Evolutionary conservation across 2,329 filamentous ascomycete genomes (phyloP), one percentile per base, ranked within the genome.

Genomic region (Clonostachys rhizophaga): DNA sequence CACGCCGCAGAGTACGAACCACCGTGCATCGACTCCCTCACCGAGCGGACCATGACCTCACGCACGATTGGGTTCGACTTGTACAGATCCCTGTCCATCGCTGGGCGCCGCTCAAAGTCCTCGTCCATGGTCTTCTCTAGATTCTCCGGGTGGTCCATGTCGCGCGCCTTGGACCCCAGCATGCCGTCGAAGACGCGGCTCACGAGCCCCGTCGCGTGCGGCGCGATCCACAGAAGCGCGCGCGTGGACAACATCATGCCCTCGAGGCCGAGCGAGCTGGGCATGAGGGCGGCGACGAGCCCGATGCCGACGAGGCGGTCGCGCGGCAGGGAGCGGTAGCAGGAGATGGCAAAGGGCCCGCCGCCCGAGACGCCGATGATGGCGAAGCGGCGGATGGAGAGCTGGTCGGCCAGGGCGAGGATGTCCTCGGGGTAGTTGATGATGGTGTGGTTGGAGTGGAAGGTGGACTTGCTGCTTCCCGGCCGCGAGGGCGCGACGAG

Each of bases 401-500:
- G 50, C 40, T 56, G 53, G 6, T 50, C 48, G 4, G 59, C 61
- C 18, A 66, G 55, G 2, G 50, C 54, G n/a, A 47, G 50, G 16
- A 63, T 52, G 42, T 64, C 60, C 34, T 40, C 44, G 2, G 58
- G 54, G 50, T 54, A 63, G 51, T 63, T 57, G n/a, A 55, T 40
- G 13, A 63, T 49, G 34, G 43, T 49, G 17, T 61, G 53, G 20
- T 48, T 48, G 6, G 58, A 55, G 42, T 62, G 56, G 33, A 57
- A 58, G 9, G 65, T 58, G 34, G 64, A 67, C 13, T 60, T 48
- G 14, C 66, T 66, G 30, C 62, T 63, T 14, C 67, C 67, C 1
- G 67, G 67, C 2, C 67, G 60, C 47, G 68, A 65, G 3, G 60
- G 53, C 7, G 60, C 54, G 17, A 70, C 54, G 33, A 69, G 39